These are phyloP conservation scores for Chalciporus chontae DNA, from an alignment of 768 basidiomycete species.

Conservation along the genomic window DNA sequence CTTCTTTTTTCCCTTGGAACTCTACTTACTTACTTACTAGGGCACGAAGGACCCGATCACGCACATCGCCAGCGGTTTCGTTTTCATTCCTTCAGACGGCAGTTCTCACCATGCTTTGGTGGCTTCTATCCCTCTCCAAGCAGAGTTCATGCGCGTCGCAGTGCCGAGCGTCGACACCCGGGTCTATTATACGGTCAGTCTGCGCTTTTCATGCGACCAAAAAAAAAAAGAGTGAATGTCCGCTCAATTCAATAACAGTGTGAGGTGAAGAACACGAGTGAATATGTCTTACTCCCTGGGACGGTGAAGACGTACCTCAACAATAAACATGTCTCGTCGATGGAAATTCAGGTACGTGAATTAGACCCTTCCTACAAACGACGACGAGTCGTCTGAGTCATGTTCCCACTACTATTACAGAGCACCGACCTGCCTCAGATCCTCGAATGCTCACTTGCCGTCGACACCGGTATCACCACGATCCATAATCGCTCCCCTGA, in stretches of 20 bases:
- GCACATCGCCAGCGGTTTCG: conserved; percentile 9
- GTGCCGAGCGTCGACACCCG: conserved; percentile 16
- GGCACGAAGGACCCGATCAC: conserved; percentile 19
- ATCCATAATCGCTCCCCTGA: conserved; percentile 12
- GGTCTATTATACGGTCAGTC: conserved; percentile 20
- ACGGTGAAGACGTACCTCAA: conserved; percentile 27
- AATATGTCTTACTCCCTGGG: conserved; percentile 27
- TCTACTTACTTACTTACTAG: too few relatives aligned
- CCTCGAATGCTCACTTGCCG: conserved; percentile 19
- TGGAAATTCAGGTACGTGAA: conserved; percentile 17
- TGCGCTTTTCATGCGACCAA: not conserved
- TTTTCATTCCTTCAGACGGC: conserved; percentile 14
- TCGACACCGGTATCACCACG: conserved; percentile 14
- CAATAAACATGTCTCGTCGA: conserved; percentile 26
- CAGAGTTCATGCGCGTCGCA: conserved; percentile 21
- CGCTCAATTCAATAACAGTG: conserved; percentile 10
- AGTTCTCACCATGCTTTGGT: conserved; percentile 18
- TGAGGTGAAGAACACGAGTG: conserved; percentile 25
- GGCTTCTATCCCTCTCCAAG: conserved; percentile 20
- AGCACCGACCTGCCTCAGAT: conserved; percentile 13
- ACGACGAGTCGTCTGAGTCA: not conserved
- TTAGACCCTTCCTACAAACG: not conserved
- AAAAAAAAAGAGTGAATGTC: too few relatives aligned
- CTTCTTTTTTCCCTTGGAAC: too few relatives aligned
- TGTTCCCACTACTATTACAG: conserved; percentile 1